A percentile compares a stretch with the other conserved stretches of the same genome.
Evolutionary conservation across 2,329 filamentous ascomycete species (phyloP).

Genomic region (Penicillium sp.): DNA sequence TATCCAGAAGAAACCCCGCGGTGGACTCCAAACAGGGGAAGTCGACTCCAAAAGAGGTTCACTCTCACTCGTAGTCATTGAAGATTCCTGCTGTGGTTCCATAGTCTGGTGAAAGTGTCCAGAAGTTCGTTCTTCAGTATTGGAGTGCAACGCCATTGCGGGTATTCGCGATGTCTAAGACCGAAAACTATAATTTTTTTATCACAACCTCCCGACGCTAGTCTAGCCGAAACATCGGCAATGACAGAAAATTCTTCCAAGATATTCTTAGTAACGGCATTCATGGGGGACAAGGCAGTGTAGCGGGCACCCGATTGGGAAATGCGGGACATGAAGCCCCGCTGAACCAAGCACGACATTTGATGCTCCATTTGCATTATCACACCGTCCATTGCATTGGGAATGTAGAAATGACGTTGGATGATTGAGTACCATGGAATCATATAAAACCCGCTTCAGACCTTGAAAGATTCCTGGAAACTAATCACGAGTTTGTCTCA

Average conservation of each 20-base stretch:
- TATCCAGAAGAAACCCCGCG: slow-evolving; percentile 58
- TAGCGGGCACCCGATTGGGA: slow-evolving; percentile 22
- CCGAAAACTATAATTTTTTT: background rate
- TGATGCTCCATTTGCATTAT: slow-evolving; percentile 8
- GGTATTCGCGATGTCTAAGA: background rate
- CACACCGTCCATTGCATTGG: background rate
- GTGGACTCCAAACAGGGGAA: slow-evolving; percentile 46
- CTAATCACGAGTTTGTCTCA: background rate
- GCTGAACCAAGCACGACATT: slow-evolving; percentile 22
- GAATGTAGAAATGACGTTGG: background rate
- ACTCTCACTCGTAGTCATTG: slow-evolving; percentile 19
- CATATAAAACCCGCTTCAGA: no score
- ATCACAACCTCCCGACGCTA: no score
- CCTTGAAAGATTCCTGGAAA: no score
- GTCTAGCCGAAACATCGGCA: background rate
- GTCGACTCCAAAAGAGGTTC: slow-evolving; percentile 25
- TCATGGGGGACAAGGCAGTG: background rate
- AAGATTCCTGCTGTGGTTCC: slow-evolving; percentile 1
- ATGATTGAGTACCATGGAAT: no score
- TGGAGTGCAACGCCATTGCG: background rate
- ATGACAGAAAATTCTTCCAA: background rate
- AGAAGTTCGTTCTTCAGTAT: background rate
- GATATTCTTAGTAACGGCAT: background rate
- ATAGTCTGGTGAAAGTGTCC: background rate
- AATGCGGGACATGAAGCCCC: slow-evolving; percentile 7